phyloP scores from a whole-genome alignment of 2,329 filamentous ascomycete genomes.

The Stagonosporopsis vannaccii region DNA sequence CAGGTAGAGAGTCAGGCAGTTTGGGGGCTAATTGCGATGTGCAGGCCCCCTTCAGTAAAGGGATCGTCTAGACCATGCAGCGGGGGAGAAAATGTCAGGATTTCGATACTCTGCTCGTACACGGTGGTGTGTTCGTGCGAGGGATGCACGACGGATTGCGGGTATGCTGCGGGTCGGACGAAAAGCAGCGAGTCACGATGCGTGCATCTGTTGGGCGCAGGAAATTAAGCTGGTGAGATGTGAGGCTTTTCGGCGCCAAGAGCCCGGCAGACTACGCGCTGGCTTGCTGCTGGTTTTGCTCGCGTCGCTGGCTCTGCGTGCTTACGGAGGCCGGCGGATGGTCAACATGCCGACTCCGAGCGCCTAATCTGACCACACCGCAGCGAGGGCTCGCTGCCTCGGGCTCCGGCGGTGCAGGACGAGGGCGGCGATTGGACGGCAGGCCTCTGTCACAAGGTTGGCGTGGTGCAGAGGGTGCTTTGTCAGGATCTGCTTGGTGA shows the following conservation, averaged over 20 bases:
- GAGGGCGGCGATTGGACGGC: constrained; percentile 20
- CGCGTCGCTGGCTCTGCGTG: neutral
- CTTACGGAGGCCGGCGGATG: constrained; percentile 24
- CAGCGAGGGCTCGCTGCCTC: neutral
- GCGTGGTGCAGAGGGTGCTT: constrained; percentile 8
- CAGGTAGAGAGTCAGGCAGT: constrained; percentile 14
- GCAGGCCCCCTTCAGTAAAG: neutral
- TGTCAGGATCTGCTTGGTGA: constrained; percentile 1
- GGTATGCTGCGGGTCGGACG: constrained; percentile 15
- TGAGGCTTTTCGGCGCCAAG: constrained; percentile 16
- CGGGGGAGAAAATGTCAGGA: neutral
- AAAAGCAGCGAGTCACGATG: constrained; percentile 16
- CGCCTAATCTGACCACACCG: constrained; percentile 25
- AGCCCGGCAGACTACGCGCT: neutral
- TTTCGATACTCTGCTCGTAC: constrained; percentile 10
- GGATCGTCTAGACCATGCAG: constrained; percentile 7
- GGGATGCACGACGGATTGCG: constrained; percentile 4
- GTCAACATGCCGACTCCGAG: constrained; percentile 35
- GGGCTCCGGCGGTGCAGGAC: constrained; percentile 18
- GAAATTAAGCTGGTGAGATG: constrained; percentile 13
- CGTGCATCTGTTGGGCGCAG: constrained; percentile 7
- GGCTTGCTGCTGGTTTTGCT: neutral
- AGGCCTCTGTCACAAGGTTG: neutral
- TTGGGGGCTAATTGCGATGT: constrained; percentile 16
- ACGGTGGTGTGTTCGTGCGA: constrained; percentile 11